Conservation (phyloP, 2,329 filamentous ascomycete genomes). For the Keithomyces neogunnii region DNA sequence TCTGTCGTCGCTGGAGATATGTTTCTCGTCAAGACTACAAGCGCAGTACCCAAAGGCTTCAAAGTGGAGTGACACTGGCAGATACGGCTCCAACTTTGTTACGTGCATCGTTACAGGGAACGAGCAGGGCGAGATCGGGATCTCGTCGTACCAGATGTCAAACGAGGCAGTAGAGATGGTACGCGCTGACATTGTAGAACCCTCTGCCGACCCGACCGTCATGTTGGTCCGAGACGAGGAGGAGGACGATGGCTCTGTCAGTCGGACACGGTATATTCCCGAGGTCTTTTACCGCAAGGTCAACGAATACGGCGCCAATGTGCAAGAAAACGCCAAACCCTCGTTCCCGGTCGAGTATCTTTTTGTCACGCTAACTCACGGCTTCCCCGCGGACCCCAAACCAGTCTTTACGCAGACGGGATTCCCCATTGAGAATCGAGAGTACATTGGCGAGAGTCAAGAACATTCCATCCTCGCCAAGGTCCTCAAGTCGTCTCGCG, state of each 20-base stretch:
- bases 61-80: conserved; percentile 94
- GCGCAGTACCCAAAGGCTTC: conserved; percentile 81
- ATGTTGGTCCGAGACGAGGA: conserved; percentile 95
- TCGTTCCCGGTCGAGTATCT: conserved; percentile 95
- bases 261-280: conserved; percentile 79
- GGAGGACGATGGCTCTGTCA: conserved; percentile 63
- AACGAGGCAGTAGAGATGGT: conserved; percentile 98
- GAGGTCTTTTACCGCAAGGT: conserved; percentile 94
- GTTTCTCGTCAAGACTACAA: conserved; percentile 81
- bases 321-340: conserved; percentile 95
- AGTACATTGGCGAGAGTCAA: conserved; percentile 77
- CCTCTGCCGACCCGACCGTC: conserved; percentile 82
- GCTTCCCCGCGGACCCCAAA: conserved; percentile 75
- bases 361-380: conserved; percentile 90
- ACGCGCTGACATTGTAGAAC: conserved; percentile 85
- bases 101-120: conserved; percentile 95
- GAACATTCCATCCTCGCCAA: conserved; percentile 63
- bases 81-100: conserved; percentile 93
- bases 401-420: conserved; percentile 65
- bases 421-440: conserved; percentile 89
- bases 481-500: conserved; percentile 54
- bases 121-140: conserved; percentile 75
- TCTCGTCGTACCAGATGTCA: conserved; percentile 89
- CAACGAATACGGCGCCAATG: conserved; percentile 93
- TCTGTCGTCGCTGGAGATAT: conserved; percentile 84